Evolutionary conservation across 2,329 filamentous ascomycete genomes (phyloP).

Genomic region (Aspergillus spinulosporus): DNA sequence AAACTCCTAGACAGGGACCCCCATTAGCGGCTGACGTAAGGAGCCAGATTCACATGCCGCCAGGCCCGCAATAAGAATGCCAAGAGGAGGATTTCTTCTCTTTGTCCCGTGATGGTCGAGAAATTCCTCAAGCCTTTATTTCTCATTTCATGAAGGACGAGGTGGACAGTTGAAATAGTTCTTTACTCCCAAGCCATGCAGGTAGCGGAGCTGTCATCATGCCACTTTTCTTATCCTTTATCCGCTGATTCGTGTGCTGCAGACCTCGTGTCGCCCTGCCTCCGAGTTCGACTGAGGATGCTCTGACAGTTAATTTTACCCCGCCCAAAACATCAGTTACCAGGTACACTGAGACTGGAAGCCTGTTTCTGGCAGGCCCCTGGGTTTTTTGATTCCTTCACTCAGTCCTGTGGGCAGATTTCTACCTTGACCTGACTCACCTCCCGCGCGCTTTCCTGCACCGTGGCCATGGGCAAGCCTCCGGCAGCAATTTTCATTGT

Average conservation of each 20-base stretch:
- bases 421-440: not conserved
- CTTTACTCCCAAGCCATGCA: conserved; percentile 6
- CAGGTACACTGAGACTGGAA: conserved; percentile 11
- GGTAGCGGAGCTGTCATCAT: conserved; percentile 8
- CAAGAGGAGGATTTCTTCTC: not conserved
- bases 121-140: not conserved
- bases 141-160: not conserved
- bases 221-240: conserved; percentile 1
- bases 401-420: not conserved
- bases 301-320: conserved; percentile 13
- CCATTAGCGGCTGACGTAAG: not conserved
- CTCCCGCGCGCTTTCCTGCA: not conserved
- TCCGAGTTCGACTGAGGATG: conserved; percentile 7
- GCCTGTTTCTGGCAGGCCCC: not conserved
- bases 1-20: not conserved
- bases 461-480: conserved; percentile 35
- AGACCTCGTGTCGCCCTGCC: conserved; percentile 5
- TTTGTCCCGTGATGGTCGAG: not conserved
- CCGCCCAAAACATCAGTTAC: conserved; percentile 11
- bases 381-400: not conserved
- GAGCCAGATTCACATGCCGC: not conserved
- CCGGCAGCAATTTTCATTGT: conserved; percentile 46
- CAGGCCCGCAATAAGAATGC: not conserved
- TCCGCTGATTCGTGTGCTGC: conserved; percentile 2
- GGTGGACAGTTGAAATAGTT: not conserved